Evolutionary conservation across 1,284 basidiomycete genomes (phyloP).

Genomic region (Trichosporon sp.): DNA sequence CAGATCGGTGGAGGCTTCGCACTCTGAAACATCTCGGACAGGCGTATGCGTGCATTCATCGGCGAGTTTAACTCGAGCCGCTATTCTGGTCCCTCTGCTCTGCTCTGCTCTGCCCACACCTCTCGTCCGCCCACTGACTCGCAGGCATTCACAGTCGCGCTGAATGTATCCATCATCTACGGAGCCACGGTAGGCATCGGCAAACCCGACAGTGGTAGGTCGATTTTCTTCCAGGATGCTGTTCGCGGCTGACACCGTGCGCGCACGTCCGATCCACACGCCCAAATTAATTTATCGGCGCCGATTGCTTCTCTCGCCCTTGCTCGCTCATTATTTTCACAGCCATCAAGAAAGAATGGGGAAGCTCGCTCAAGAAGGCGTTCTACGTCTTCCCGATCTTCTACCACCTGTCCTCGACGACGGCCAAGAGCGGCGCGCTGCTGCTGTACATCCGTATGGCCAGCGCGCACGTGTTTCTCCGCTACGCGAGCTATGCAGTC

Average conservation of each 20-base stretch:
- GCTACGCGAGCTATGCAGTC: slow-evolving; percentile 37
- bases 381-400: slow-evolving; percentile 46
- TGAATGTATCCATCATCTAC: slow-evolving; percentile 35
- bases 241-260: neutral
- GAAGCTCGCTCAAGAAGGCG: slow-evolving; percentile 26
- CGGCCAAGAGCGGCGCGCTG: slow-evolving; percentile 46
- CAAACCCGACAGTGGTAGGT: slow-evolving; percentile 33
- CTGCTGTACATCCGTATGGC: slow-evolving; percentile 49
- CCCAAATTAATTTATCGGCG: neutral
- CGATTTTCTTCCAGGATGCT: neutral
- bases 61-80: too few relatives aligned
- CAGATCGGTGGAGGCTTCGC: neutral
- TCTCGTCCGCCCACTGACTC: slow-evolving; percentile 5
- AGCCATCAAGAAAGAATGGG: slow-evolving; percentile 27
- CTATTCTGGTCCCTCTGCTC: too few relatives aligned
- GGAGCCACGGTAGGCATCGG: slow-evolving; percentile 41
- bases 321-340: neutral
- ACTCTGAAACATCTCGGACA: neutral
- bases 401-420: slow-evolving; percentile 46
- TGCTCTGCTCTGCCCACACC: neutral
- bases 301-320: neutral
- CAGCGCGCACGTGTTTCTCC: slow-evolving; percentile 40
- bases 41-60: neutral
- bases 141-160: slow-evolving; percentile 34
- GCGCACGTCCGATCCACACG: neutral